Conservation (phyloP, 139 green algal species). For the Bryopsis sp. region DNA sequence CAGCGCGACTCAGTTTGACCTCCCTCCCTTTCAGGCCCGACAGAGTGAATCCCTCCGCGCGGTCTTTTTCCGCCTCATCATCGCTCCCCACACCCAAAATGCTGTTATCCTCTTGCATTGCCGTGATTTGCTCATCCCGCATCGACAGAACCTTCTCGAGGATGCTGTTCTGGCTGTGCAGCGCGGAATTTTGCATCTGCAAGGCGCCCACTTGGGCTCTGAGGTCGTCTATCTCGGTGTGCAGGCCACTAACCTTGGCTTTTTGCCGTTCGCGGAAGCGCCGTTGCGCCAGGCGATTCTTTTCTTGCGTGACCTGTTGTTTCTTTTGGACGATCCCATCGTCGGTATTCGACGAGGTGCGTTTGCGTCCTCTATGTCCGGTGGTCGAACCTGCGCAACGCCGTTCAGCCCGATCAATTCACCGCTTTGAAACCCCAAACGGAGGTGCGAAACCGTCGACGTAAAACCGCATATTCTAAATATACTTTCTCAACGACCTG, state of each 20-base stretch:
- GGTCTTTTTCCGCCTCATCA: background rate
- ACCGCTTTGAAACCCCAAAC: no score
- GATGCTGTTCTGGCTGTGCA: constrained; percentile 13
- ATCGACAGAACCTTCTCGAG: constrained; percentile 13
- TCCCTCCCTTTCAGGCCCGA: background rate
- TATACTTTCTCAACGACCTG: no score
- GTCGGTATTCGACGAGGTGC: no score
- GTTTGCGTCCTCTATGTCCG: no score
- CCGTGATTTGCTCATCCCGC: constrained; percentile 9
- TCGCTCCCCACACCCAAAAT: no score
- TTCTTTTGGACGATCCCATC: no score
- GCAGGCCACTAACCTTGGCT: constrained; percentile 7
- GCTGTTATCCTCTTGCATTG: background rate
- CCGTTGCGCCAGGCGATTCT: constrained; percentile 36
- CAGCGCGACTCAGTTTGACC: background rate
- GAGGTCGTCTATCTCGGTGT: background rate
- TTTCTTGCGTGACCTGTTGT: no score
- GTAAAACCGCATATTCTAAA: no score
- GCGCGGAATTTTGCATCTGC: background rate
- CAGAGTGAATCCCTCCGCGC: background rate
- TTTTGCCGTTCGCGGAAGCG: constrained; percentile 36
- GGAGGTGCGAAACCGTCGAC: no score
- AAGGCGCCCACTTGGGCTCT: background rate
- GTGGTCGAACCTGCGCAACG: no score
- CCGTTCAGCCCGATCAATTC: no score